Evolutionary conservation across 179 eudicot genomes (phyloP).

Genomic region (Nepenthes alata): DNA sequence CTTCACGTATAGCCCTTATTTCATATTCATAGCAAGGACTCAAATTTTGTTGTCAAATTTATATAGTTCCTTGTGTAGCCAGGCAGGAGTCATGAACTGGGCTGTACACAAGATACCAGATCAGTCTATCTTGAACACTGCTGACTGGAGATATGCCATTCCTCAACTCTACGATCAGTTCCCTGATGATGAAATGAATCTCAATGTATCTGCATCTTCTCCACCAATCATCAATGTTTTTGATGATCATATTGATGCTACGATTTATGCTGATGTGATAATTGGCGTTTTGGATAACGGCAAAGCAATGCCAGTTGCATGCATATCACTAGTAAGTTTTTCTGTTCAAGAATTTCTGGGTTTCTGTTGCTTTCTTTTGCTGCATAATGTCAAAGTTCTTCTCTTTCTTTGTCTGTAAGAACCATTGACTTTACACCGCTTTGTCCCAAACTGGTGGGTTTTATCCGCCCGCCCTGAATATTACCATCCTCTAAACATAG

Average conservation of each 20-base stretch:
- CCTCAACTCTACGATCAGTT: slow-evolving; percentile 63
- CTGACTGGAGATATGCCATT: slow-evolving; percentile 61
- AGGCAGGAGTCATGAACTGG: slow-evolving; percentile 81
- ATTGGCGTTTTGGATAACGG: slow-evolving; percentile 49
- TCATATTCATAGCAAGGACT: background rate
- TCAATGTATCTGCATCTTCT: slow-evolving; percentile 45
- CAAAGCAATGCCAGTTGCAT: slow-evolving; percentile 53
- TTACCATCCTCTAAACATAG: too few relatives aligned
- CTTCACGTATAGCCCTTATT: too few relatives aligned
- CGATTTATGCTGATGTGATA: slow-evolving; percentile 44
- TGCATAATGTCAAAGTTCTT: background rate
- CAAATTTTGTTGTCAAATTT: slow-evolving; percentile 6
- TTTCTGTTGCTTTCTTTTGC: background rate
- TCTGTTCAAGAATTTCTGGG: background rate
- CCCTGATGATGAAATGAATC: slow-evolving; percentile 57
- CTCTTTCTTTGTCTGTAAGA: too few relatives aligned
- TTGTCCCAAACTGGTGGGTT: too few relatives aligned
- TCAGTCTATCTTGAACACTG: slow-evolving; percentile 63
- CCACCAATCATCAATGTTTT: slow-evolving; percentile 43
- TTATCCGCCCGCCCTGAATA: too few relatives aligned
- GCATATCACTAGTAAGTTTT: slow-evolving; percentile 61
- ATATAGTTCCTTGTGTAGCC: slow-evolving; percentile 20
- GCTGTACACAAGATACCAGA: slow-evolving; percentile 51
- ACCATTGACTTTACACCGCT: too few relatives aligned
- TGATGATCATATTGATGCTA: slow-evolving; percentile 26